Evolutionary conservation across 2,329 filamentous ascomycete species (phyloP).

Genomic region (Sclerotiophoma versabilis): DNA sequence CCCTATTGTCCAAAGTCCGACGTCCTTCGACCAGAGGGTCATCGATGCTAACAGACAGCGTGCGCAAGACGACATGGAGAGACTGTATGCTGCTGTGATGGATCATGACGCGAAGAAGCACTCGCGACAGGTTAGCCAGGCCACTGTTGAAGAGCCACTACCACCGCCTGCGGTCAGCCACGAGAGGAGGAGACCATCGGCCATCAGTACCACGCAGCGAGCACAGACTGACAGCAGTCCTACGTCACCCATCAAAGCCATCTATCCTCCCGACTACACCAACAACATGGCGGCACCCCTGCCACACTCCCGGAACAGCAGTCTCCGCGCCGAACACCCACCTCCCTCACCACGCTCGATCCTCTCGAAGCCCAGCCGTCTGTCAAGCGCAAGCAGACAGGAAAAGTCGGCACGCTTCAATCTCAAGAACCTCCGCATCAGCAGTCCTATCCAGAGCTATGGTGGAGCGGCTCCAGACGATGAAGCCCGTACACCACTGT

Average conservation of each 20-base stretch:
- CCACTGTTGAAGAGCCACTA: constrained; percentile 26
- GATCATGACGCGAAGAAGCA: constrained; percentile 73
- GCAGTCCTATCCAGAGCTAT: constrained; percentile 59
- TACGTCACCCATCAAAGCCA: constrained; percentile 54
- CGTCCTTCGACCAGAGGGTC: constrained; percentile 77
- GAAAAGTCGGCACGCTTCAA: constrained; percentile 53
- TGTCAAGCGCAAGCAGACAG: constrained; percentile 47
- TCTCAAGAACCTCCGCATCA: constrained; percentile 65
- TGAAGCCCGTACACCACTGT: constrained; percentile 60
- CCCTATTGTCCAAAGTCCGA: constrained; percentile 64
- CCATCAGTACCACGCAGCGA: constrained; percentile 39
- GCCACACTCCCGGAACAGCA: constrained; percentile 24
- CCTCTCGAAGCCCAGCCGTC: constrained; percentile 42
- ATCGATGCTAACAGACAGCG: constrained; percentile 76
- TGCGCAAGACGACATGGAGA: constrained; percentile 83
- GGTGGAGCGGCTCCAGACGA: constrained; percentile 53
- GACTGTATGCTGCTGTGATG: constrained; percentile 91
- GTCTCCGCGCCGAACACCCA: constrained; percentile 22
- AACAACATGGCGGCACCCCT: constrained; percentile 38
- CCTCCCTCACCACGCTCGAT: constrained; percentile 45
- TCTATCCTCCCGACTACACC: constrained; percentile 54
- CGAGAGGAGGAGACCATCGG: constrained; percentile 32
- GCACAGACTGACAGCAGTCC: constrained; percentile 41
- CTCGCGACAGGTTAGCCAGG: constrained; percentile 37
- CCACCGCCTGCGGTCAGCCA: constrained; percentile 2